These are phyloP conservation scores for Styphnolobium japonicum DNA, from an alignment of 306 rosid species.

Conservation along the genomic window DNA sequence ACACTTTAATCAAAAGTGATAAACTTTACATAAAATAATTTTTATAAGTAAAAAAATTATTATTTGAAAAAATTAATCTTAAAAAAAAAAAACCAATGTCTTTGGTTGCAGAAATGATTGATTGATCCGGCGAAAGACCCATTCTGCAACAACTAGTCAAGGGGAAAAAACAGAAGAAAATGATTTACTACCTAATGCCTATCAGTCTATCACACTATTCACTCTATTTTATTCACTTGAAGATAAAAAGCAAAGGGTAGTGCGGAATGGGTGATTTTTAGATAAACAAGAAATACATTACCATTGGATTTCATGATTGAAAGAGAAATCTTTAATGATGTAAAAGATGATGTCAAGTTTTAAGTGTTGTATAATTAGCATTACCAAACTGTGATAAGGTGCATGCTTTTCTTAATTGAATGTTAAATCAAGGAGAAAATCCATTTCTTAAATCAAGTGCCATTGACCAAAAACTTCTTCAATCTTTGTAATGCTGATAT, in stretches of 20 bases:
- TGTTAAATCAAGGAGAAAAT: too few species aligned
- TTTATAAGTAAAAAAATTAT: too few species aligned
- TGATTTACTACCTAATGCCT: neutral
- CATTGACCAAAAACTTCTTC: too few species aligned
- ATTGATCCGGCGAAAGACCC: neutral
- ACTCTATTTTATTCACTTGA: neutral
- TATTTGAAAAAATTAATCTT: too few species aligned
- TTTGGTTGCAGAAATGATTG: slow-evolving; percentile 12
- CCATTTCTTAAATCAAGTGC: too few species aligned
- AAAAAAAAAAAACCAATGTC: neutral
- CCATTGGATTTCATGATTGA: neutral
- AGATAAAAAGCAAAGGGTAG: neutral
- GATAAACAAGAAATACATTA: neutral
- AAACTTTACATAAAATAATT: too few species aligned
- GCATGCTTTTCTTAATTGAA: too few species aligned
- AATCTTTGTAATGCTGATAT: too few species aligned
- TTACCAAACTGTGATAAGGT: too few species aligned
- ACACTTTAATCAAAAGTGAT: too few species aligned
- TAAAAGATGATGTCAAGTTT: too few species aligned
- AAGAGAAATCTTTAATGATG: neutral
- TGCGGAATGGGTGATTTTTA: neutral
- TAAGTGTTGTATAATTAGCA: too few species aligned
- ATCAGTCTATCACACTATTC: neutral
- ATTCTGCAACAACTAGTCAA: neutral
- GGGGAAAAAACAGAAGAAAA: neutral